A percentile compares a stretch with the other conserved stretches of the same genome.
Conservation (phyloP, 108 stramenopile genomes). For the Schizochytrium sp. region DNA sequence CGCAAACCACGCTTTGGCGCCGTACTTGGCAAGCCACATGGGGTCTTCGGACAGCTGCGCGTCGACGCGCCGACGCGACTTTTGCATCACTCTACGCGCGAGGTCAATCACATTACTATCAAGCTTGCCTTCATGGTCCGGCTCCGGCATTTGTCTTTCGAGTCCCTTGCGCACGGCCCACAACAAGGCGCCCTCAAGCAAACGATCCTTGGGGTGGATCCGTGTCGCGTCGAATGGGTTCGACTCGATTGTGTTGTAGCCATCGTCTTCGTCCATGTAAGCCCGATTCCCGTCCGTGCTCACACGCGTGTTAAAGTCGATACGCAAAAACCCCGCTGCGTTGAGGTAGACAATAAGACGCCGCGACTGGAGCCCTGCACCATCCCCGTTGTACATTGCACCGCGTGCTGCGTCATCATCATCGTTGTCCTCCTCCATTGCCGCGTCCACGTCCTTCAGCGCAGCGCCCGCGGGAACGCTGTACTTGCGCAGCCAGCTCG, state of each 20-base stretch:
- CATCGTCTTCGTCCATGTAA: not conserved
- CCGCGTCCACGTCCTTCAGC: slow-evolving; percentile 52
- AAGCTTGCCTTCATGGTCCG: slow-evolving; percentile 8
- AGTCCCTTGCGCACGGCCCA: slow-evolving; percentile 72
- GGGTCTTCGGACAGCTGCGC: not conserved
- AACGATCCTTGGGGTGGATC: slow-evolving; percentile 75
- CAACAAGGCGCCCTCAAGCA: slow-evolving; percentile 39
- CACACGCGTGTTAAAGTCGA: slow-evolving; percentile 20
- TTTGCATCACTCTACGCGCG: not conserved
- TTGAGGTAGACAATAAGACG: slow-evolving; percentile 79
- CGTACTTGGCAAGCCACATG: not conserved
- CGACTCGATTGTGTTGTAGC: not conserved
- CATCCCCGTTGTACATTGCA: not conserved
- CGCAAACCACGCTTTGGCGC: not conserved
- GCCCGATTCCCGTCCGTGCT: not conserved
- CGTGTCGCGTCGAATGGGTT: slow-evolving; percentile 79
- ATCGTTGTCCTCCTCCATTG: slow-evolving; percentile 49
- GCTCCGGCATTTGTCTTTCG: not conserved
- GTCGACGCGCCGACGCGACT: not conserved
- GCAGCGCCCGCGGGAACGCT: slow-evolving; percentile 59
- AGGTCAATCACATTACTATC: not conserved
- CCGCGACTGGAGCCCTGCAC: slow-evolving; percentile 37
- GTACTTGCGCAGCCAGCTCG: slow-evolving; percentile 61
- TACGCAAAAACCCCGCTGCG: slow-evolving; percentile 71
- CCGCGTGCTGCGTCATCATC: not conserved